These are phyloP conservation scores for Botrytis sinoallii DNA, from an alignment of 2,329 filamentous ascomycete species.

Conservation along the genomic window DNA sequence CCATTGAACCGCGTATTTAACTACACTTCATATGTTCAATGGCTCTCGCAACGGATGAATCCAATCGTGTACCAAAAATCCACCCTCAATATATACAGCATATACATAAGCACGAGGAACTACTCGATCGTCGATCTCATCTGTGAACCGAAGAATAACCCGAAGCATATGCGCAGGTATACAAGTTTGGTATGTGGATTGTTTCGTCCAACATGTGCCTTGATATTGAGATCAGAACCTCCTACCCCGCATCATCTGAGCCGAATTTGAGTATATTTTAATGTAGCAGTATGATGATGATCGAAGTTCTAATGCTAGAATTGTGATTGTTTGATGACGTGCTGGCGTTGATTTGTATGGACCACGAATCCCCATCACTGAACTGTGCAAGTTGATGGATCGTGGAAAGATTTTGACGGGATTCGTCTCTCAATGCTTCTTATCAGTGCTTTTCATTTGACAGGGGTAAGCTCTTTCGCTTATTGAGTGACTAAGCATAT, in stretches of 20 bases:
- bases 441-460: background rate
- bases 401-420: background rate
- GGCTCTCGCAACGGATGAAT: background rate
- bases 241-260: background rate
- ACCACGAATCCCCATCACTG: background rate
- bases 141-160: background rate
- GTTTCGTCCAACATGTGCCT: background rate
- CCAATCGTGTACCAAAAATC: background rate
- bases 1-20: background rate
- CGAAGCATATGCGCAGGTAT: background rate
- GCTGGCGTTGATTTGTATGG: background rate
- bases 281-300: background rate
- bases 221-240: background rate
- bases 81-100: background rate
- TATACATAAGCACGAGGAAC: background rate
- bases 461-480: slow-evolving; percentile 11
- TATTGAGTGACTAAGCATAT: background rate
- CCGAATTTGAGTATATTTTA: background rate
- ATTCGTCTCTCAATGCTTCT: background rate
- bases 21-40: background rate
- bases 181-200: background rate
- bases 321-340: background rate
- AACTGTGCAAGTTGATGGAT: background rate
- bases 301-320: background rate
- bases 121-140: background rate